Evolutionary conservation across 2,329 filamentous ascomycete genomes (phyloP), one percentile per base, ranked within the genome.

Genomic region (Cyphellophora europaea): DNA sequence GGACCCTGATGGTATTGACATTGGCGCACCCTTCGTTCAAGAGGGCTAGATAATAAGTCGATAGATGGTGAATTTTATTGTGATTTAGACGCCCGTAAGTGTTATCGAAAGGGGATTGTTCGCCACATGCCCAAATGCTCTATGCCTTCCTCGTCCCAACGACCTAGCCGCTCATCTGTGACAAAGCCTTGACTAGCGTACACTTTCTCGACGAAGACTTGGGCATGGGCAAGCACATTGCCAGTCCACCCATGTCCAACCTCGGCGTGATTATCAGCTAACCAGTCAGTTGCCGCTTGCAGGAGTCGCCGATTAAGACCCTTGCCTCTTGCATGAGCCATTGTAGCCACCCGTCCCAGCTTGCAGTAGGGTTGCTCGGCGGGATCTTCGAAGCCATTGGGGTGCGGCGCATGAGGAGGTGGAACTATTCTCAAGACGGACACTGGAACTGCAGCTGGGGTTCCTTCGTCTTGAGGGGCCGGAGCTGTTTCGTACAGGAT

Each of bases 91-190:
- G n/a, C n/a, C n/a, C n/a, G n/a, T n/a, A n/a, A n/a, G n/a, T n/a
- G n/a, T n/a, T n/a, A n/a, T n/a, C n/a, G n/a, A n/a, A n/a, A n/a
- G n/a, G n/a, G n/a, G n/a, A 63, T 35, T 35, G 57, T 46, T 55
- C 60, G 71, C 71, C 74, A 93, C 87, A 95, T 93, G 40, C 83
- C 87, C 12, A 93, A 70, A 63, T 94, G 86, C 45, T 73, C 67
- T 36, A 94, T 89, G 3, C 82, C 84, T 52, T 91, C 86, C 57
- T 95, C 87, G 42, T 69, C 67, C 86, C 87, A 95, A 19, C 56
- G 68, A 1, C 84, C 83, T 72, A 89, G 74, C 6, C 60, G 65
- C 51, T 82, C 70, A 57, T 95, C 87, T 6, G 73, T 64, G 42
- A 66, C 60, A 56, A 94, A 95, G 0, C 86, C 87, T 58, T 79